Evolutionary conservation across 1,284 basidiomycete species (phyloP).

Genomic region (Puccinia coronata): DNA sequence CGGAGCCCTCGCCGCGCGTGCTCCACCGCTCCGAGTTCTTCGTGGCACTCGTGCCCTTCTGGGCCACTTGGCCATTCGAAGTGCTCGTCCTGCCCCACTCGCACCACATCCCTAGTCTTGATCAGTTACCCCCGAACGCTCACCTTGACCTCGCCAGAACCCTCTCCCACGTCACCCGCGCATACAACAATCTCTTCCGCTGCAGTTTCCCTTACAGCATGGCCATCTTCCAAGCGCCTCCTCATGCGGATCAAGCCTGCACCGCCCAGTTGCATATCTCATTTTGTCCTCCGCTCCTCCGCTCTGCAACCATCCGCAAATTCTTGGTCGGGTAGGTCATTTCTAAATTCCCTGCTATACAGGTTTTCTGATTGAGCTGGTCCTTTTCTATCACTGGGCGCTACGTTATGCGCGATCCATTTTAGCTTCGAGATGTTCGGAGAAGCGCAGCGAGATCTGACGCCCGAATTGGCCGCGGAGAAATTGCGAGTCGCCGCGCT

Average conservation of each 20-base stretch:
- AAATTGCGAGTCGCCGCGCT: conserved; percentile 60
- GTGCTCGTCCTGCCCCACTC: conserved; percentile 74
- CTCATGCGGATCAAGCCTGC: conserved; percentile 57
- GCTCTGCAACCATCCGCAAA: conserved; percentile 80
- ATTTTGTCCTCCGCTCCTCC: conserved; percentile 81
- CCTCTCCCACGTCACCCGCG: conserved; percentile 68
- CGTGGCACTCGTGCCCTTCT: conserved; percentile 87
- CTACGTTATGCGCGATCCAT: not conserved
- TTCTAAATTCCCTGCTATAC: not conserved
- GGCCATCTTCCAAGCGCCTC: conserved; percentile 82
- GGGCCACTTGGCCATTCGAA: conserved; percentile 96
- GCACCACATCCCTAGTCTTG: conserved; percentile 73
- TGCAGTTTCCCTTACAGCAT: conserved; percentile 94
- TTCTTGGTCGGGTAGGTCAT: conserved; percentile 80
- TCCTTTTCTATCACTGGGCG: not conserved
- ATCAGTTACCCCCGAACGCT: conserved; percentile 68
- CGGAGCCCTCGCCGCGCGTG: conserved; percentile 65
- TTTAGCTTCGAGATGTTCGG: conserved; percentile 84
- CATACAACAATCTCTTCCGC: conserved; percentile 75
- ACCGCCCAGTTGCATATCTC: conserved; percentile 81
- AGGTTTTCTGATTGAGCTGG: not conserved
- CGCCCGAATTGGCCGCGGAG: conserved; percentile 81
- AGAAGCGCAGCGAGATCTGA: conserved; percentile 86
- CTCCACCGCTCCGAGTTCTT: conserved; percentile 75
- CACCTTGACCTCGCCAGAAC: conserved; percentile 68